Base-by-base conservation (phyloP, 2,329 filamentous ascomycete species). In the Lecanoromycetidae sp. region DNA sequence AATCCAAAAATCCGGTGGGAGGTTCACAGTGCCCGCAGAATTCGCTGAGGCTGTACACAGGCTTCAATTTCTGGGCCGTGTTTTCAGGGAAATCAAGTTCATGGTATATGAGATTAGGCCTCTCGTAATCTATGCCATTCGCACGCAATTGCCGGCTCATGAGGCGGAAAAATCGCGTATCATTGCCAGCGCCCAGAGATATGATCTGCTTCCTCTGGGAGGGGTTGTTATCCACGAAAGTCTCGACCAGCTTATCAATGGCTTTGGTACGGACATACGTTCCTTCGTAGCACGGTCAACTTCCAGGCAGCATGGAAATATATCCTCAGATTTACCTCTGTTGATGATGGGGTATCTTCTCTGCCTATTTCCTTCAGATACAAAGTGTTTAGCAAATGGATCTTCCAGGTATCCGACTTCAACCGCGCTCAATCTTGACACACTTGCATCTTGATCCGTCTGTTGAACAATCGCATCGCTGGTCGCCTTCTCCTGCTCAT, bases 281-380 rank as follows among this genome's bases (percentile, higher is more conserved):
- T 44, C 87, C 87, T 90, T 55, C 40, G 17, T 7, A 12, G 23
- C 4, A 9, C 4, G 0, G 15, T 41, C 27, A 44, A 39, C 17
- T 34, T 40, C 13, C 46, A 48, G 48, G 57, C 53, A 59, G 56
- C 57, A 57, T 32, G 29, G 20, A n/a, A 22, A 19, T 9, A 7
- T 25, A 7, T 20, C 5, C 22, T 33, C 20, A n/a, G 33, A 53
- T 29, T 53, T 64, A 87, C 90, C 90, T 77, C 90, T 73, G 61
- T 98, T 96, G 59, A 98, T 94, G 52, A 98, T 85, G 43, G 91
- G 91, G 53, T 93, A 73, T 49, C 90, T 74, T 54, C 84, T 75
- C 10, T 77, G 68, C 1, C 70, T 58, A n/a, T n/a, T n/a, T 13
- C 71, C 66, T 50, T 69, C 71, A 37, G 64, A 68, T 2, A 83